Percentiles rank a stretch among this genome's conserved stretches.
Evolutionary conservation across 2,329 filamentous ascomycete species (phyloP).

Genomic region (Exophiala mesophila): DNA sequence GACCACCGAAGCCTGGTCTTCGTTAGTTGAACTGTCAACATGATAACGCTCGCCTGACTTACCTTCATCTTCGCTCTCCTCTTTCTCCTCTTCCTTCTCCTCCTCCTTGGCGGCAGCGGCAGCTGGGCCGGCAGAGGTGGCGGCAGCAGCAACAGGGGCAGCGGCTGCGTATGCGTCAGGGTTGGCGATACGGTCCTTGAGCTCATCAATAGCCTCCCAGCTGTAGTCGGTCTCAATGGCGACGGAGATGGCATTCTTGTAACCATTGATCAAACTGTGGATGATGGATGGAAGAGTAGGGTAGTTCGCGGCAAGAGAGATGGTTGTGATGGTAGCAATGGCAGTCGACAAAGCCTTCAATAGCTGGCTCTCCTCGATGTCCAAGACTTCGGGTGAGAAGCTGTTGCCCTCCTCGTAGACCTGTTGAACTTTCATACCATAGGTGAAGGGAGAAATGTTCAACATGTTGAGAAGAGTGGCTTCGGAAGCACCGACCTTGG

Average conservation of each 20-base stretch:
- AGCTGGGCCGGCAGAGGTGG: conserved; percentile 47
- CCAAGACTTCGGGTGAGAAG: conserved; percentile 79
- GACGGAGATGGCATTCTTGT: conserved; percentile 94
- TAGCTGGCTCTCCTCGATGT: conserved; percentile 93
- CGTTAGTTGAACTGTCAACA: conserved; percentile 44
- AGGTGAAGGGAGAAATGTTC: conserved; percentile 99
- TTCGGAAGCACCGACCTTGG: conserved; percentile 97
- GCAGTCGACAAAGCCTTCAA: conserved; percentile 75
- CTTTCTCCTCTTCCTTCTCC: conserved; percentile 61
- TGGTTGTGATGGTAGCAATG: conserved; percentile 78
- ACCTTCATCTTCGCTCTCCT: conserved; percentile 59
- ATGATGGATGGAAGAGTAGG: conserved; percentile 93
- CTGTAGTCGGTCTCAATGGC: conserved; percentile 85
- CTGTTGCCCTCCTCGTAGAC: conserved; percentile 97
- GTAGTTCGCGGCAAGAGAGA: conserved; percentile 92
- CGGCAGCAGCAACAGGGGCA: conserved; percentile 64
- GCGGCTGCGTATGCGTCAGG: conserved; percentile 89
- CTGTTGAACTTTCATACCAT: conserved; percentile 93
- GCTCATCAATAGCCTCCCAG: conserved; percentile 93
- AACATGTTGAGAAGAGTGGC: conserved; percentile 99
- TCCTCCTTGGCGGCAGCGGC: conserved; percentile 50
- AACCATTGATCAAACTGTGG: conserved; percentile 92
- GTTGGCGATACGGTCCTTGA: conserved; percentile 99
- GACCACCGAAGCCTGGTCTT: conserved; percentile 65
- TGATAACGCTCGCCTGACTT: conserved; percentile 33